A percentile compares a stretch with the other conserved stretches of the same genome.
phyloP scores from a whole-genome alignment of 2,329 filamentous ascomycete species.

The Epichloe scottii region DNA sequence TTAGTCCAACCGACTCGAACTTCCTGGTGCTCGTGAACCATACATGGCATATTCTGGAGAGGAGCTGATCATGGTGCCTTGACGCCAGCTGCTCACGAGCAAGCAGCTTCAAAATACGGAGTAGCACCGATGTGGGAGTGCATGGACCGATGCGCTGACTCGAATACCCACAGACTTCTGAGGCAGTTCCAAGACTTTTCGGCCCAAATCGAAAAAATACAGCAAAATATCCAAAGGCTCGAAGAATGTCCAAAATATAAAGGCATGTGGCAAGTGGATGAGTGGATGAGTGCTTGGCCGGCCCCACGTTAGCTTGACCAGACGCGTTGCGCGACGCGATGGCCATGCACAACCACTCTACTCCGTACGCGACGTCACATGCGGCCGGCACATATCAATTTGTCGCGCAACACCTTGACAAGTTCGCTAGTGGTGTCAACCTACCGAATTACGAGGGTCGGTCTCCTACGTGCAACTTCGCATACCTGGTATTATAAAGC shows the following conservation, averaged over 20 bases:
- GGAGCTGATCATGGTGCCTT: slow-evolving; percentile 3
- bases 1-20: not conserved
- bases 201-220: too few relatives aligned
- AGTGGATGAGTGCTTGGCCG: not conserved
- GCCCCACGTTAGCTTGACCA: not conserved
- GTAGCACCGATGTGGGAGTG: not conserved
- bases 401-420: not conserved
- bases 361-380: slow-evolving; percentile 10
- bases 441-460: too few relatives aligned
- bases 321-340: slow-evolving; percentile 8
- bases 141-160: too few relatives aligned
- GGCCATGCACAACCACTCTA: not conserved
- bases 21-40: not conserved
- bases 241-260: not conserved
- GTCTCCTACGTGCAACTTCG: not conserved
- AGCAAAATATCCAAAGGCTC: too few relatives aligned
- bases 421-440: not conserved
- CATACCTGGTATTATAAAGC: not conserved
- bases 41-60: slow-evolving; percentile 20
- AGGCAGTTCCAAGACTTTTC: too few relatives aligned
- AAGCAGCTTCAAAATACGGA: not conserved
- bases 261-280: not conserved
- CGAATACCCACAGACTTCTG: too few relatives aligned
- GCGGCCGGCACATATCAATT: not conserved
- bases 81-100: not conserved